Evolutionary conservation across 305 asterid species (phyloP).

Genomic region (Lippia alba): DNA sequence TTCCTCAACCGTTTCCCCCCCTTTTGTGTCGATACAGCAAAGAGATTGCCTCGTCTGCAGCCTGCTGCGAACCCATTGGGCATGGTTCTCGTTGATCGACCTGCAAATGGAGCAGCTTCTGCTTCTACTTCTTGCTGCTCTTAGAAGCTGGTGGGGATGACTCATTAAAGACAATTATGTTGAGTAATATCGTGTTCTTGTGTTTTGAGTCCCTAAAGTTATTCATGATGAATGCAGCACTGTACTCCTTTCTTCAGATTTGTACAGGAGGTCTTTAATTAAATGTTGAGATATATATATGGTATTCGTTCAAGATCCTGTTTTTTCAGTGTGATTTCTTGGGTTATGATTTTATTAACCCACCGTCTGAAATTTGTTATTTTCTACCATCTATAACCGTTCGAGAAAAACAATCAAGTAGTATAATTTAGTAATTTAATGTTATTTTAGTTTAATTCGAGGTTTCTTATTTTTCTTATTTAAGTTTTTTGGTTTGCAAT

Average conservation of each 20-base stretch:
- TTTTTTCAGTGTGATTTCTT: constrained; percentile 9
- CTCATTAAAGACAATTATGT: constrained; percentile 19
- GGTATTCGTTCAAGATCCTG: constrained; percentile 23
- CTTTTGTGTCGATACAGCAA: constrained; percentile 53
- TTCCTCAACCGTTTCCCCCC: background rate
- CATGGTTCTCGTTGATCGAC: constrained; percentile 82
- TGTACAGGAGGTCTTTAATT: constrained; percentile 40
- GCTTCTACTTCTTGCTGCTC: constrained; percentile 67
- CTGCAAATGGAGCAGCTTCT: constrained; percentile 53
- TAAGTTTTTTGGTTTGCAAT: no score
- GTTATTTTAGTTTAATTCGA: no score
- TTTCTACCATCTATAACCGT: no score
- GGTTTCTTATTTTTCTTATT: no score
- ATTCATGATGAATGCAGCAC: constrained; percentile 23
- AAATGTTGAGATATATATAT: background rate
- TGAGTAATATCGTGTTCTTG: constrained; percentile 16
- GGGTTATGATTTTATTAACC: constrained; percentile 1
- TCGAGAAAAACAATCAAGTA: no score
- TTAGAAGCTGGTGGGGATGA: constrained; percentile 27
- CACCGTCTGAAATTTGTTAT: no score
- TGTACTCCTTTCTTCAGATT: constrained; percentile 15
- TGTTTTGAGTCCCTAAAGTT: constrained; percentile 38
- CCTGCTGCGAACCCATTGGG: constrained; percentile 78
- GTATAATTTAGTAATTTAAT: no score
- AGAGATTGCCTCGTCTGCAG: constrained; percentile 82